Conservation (phyloP, 495 filamentous ascomycete genomes). For the Penicillium manginii region DNA sequence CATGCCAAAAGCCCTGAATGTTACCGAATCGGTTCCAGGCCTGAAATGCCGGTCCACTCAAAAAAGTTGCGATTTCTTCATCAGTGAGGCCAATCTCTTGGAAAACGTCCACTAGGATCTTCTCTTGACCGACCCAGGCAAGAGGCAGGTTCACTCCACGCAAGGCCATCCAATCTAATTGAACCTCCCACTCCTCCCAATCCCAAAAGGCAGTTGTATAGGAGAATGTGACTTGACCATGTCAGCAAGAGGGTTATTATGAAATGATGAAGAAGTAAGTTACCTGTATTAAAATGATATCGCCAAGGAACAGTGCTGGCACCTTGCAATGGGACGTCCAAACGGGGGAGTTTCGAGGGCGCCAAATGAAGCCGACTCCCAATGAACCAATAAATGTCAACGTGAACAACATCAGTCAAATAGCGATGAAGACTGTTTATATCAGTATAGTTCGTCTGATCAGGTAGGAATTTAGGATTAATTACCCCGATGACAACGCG, state of each 20-base stretch:
- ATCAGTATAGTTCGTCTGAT: neutral
- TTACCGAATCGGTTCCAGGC: conserved; percentile 63
- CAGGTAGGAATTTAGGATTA: neutral
- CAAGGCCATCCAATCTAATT: conserved; percentile 60
- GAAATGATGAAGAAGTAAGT: neutral
- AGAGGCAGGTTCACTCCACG: conserved; percentile 56
- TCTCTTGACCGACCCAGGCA: conserved; percentile 57
- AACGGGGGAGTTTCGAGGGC: conserved; percentile 19
- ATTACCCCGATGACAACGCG: conserved; percentile 51
- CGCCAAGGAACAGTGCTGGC: conserved; percentile 53
- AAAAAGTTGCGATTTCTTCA: conserved; percentile 45
- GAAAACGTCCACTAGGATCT: conserved; percentile 54
- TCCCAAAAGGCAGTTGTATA: conserved; percentile 58
- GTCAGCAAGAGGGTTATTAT: neutral
- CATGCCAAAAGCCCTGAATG: conserved; percentile 55
- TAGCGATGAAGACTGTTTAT: conserved; percentile 49
- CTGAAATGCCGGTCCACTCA: conserved; percentile 57
- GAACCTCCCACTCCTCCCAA: conserved; percentile 58
- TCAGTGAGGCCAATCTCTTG: conserved; percentile 50
- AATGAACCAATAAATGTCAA: conserved; percentile 58
- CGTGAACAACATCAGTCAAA: conserved; percentile 48
- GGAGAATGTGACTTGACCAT: conserved; percentile 51
- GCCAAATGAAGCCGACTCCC: conserved; percentile 29
- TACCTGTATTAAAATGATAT: conserved; percentile 56
- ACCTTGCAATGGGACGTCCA: conserved; percentile 18